phyloP scores from a whole-genome alignment of 2,329 filamentous ascomycete genomes.

The Dryadomyces sulphureus region DNA sequence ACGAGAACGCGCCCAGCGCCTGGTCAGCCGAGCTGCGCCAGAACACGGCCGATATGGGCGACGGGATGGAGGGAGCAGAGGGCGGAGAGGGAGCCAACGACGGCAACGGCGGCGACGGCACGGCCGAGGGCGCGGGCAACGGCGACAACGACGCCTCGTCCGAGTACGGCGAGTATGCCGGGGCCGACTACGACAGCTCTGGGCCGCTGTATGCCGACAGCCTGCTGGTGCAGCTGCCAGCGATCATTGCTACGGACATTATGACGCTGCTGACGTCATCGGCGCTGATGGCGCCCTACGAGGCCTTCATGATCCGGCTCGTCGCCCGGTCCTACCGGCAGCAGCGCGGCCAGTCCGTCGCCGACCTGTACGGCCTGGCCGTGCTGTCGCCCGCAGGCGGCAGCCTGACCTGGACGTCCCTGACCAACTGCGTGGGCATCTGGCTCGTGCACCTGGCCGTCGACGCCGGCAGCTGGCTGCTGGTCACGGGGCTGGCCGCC shows the following conservation, averaged over 20 bases:
- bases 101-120: background rate
- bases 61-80: background rate
- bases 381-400: conserved; percentile 14
- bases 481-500: conserved; percentile 19
- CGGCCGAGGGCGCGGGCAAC: background rate
- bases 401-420: conserved; percentile 22
- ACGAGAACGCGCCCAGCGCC: conserved; percentile 32
- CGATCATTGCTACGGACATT: conserved; percentile 30
- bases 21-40: conserved; percentile 46
- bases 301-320: conserved; percentile 28
- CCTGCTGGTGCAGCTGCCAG: conserved; percentile 34
- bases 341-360: conserved; percentile 21
- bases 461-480: conserved; percentile 29
- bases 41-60: conserved; percentile 15
- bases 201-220: conserved; percentile 20
- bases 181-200: background rate
- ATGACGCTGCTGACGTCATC: conserved; percentile 28
- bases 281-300: conserved; percentile 29
- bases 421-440: conserved; percentile 29
- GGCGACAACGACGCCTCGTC: background rate
- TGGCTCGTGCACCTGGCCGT: conserved; percentile 30
- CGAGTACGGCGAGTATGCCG: background rate
- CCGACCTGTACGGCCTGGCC: conserved; percentile 23
- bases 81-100: background rate
- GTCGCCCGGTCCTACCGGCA: conserved; percentile 27